Conservation (phyloP, 257 asterid species). For the Fraxinus anomala region DNA sequence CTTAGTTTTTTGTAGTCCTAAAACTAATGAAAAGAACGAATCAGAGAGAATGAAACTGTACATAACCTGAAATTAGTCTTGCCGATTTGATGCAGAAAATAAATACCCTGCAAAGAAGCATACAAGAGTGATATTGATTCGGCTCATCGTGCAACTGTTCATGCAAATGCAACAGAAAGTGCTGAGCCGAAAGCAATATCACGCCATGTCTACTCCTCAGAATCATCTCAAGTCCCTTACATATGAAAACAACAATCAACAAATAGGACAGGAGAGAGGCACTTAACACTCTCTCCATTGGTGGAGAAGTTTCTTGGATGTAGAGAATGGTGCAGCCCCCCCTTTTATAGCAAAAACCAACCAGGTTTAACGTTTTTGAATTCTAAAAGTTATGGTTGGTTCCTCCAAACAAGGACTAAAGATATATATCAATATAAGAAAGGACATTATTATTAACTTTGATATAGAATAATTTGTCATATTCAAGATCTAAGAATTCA, state of each 20-base stretch:
- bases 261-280: too few relatives aligned
- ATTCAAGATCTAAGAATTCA: background rate
- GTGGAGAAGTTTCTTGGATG: background rate
- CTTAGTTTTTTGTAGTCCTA: background rate
- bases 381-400: background rate
- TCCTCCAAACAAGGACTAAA: too few relatives aligned
- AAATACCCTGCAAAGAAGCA: constrained; percentile 12
- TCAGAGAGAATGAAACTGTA: background rate
- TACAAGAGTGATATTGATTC: constrained; percentile 32
- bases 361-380: background rate
- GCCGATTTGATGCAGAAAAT: background rate
- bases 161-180: background rate
- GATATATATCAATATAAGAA: background rate
- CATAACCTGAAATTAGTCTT: background rate
- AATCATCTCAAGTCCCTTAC: background rate
- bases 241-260: too few relatives aligned
- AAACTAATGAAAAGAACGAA: background rate
- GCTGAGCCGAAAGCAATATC: constrained; percentile 47
- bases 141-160: constrained; percentile 14
- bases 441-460: background rate
- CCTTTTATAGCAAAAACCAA: constrained; percentile 16
- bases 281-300: background rate
- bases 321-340: background rate
- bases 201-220: constrained; percentile 42
- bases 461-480: constrained; percentile 12